Evolutionary conservation across 768 basidiomycete species (phyloP), one percentile per base, ranked within the genome.

Genomic region (Naematelia aurantialba): DNA sequence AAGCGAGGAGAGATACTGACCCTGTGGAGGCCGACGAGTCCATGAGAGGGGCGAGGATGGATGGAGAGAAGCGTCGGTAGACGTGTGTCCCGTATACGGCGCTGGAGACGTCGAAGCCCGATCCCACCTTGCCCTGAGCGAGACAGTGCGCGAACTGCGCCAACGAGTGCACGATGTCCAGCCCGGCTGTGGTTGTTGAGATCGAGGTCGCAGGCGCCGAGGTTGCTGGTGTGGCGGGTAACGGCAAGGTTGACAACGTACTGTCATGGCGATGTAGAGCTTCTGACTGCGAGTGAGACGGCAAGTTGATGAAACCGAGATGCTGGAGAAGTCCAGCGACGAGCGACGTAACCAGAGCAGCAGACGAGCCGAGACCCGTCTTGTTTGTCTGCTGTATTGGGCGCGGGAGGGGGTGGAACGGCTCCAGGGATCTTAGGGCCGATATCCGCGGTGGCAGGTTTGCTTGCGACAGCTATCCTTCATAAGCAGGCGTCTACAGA

Each of bases 51-150:
- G 70, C 84, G 30, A 73, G 62, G 53, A 73, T 48, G 8, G 62
- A 52, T 2, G 69, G 71, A 2, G 71, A 70, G 74, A 97, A 97
- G 46, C 93, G 84, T 22, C 84, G 87, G 79, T 98, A 99, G 5
- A 91, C 72, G 68, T 98, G 94, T 70, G 91, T 92, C 22, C 96
- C 96, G 76, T 88, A 98, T 2, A 90, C 89, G 1, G 94, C 94
- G 0, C 91, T 85, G 4, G 90, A 85, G 48, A 99, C 89, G 70
- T 99, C 96, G 79, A 99, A 99, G 4, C 96, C 96, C 69, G 89
- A 91, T 27, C 96, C 96, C 14, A 99, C 87, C 78, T 99, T 99
- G 42, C 96, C 96, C 79, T 99, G 96, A 0, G 94, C 96, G 34
- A 92, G 81, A 72, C 92, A 97, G 76, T 99, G 96, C 5, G 91